A percentile compares a stretch with the other conserved stretches of the same genome.
Conservation (phyloP, 352 stramenopile genomes). For the Synura sp. region DNA sequence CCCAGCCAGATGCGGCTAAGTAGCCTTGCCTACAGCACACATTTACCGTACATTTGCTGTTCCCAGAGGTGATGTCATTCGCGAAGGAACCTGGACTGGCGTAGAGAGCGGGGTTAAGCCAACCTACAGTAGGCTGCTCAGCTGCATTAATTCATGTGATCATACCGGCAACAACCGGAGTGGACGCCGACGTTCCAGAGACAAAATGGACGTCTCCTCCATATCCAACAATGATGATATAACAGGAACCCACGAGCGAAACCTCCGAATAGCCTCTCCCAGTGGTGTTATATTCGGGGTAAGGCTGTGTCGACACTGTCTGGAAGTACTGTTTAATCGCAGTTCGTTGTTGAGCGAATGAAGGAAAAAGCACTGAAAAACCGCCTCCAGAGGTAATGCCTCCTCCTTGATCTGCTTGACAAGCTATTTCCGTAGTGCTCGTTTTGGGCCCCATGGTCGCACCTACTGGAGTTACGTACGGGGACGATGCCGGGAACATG, state of each 20-base stretch:
- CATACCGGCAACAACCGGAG: constrained; percentile 71
- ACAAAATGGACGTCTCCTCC: neutral
- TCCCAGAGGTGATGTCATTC: neutral
- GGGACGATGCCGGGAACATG: constrained; percentile 54
- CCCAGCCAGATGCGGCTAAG: constrained; percentile 25
- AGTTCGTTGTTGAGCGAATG: too few species aligned
- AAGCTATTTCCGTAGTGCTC: constrained; percentile 58
- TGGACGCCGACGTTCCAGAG: constrained; percentile 68
- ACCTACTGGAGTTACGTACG: constrained; percentile 80
- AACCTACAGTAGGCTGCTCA: neutral
- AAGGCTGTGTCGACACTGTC: neutral
- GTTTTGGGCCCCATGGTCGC: constrained; percentile 62
- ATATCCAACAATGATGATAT: neutral
- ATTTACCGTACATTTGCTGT: neutral
- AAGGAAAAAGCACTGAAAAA: too few species aligned
- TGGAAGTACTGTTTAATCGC: too few species aligned
- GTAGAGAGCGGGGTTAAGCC: neutral
- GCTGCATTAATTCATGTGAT: neutral
- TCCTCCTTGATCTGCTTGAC: constrained; percentile 59
- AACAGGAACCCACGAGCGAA: neutral
- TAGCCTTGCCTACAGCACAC: too few species aligned
- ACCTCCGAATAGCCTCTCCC: constrained; percentile 1
- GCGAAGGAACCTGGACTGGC: neutral
- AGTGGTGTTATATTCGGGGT: neutral
- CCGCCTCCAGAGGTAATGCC: constrained; percentile 75